Percentiles rank a stretch among this genome's conserved stretches.
Evolutionary conservation across 768 basidiomycete genomes (phyloP).

Genomic region (Agrocybe praecox): DNA sequence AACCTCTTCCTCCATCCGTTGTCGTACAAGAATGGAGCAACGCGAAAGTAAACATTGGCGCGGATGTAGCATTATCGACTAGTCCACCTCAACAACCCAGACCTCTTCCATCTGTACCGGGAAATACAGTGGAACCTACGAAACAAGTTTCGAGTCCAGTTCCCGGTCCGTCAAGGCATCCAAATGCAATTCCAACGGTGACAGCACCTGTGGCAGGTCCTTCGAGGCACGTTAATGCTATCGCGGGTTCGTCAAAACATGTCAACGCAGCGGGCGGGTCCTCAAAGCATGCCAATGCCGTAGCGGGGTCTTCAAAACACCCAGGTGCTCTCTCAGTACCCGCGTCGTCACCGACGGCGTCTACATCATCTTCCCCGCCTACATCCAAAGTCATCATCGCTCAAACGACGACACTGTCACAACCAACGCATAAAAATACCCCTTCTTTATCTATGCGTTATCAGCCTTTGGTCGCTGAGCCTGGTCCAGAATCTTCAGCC

Average conservation of each 20-base stretch:
- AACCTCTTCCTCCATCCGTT: slow-evolving; percentile 19
- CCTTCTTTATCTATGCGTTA: slow-evolving; percentile 26
- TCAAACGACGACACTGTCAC: slow-evolving; percentile 10
- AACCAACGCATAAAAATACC: slow-evolving; percentile 15
- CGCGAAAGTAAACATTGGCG: background rate
- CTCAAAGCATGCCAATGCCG: slow-evolving; percentile 5
- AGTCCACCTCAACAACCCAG: slow-evolving; percentile 11
- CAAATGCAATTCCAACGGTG: slow-evolving; percentile 1
- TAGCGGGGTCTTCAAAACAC: slow-evolving; percentile 3
- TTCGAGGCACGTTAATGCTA: background rate
- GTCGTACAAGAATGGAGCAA: slow-evolving; percentile 21
- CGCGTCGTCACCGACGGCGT: background rate
- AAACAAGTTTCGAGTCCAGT: background rate
- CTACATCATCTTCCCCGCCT: slow-evolving; percentile 7
- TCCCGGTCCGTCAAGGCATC: slow-evolving; percentile 12
- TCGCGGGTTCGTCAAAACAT: background rate
- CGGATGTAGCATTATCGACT: slow-evolving; percentile 1
- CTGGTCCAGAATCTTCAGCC: background rate
- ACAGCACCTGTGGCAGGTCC: background rate
- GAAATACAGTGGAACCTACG: background rate
- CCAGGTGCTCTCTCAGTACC: background rate
- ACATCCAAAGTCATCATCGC: slow-evolving; percentile 22
- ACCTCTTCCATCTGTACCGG: slow-evolving; percentile 25
- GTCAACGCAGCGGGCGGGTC: slow-evolving; percentile 1
- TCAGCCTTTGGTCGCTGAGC: slow-evolving; percentile 28